Conservation (phyloP, 148 eudicot genomes). For the Diospyros lotus region DNA sequence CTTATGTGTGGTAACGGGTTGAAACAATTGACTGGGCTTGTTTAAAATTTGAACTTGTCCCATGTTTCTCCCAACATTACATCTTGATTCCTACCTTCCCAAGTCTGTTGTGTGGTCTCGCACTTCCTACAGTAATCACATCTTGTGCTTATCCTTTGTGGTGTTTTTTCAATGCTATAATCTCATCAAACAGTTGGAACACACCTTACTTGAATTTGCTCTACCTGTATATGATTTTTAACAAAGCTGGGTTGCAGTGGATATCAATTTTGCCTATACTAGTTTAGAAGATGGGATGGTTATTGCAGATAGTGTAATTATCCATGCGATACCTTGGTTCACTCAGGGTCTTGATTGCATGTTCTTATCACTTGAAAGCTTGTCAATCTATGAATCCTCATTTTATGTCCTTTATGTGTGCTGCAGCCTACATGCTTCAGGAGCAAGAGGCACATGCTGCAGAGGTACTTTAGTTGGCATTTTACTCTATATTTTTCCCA, state of each 20-base stretch:
- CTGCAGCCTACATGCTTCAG: constrained; percentile 80
- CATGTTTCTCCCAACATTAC: background rate
- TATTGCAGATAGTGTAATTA: background rate
- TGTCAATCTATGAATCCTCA: background rate
- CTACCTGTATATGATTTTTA: background rate
- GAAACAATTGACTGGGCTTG: constrained; percentile 2
- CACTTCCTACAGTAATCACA: background rate
- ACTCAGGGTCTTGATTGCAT: background rate
- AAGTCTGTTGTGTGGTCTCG: background rate
- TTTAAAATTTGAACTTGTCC: background rate
- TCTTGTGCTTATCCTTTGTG: background rate
- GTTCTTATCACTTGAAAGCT: background rate
- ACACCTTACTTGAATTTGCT: background rate
- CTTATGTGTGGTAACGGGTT: constrained; percentile 8
- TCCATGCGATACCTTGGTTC: background rate
- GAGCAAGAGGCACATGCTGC: constrained; percentile 90
- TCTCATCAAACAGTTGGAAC: background rate
- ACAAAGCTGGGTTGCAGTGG: background rate
- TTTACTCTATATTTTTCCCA: background rate
- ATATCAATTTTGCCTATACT: background rate
- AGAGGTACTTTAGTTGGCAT: constrained; percentile 41
- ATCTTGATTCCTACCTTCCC: background rate
- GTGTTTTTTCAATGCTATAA: background rate
- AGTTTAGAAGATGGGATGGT: background rate
- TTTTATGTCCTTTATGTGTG: background rate